These are phyloP conservation scores for Juglanconis sp. DNA, from an alignment of 2,329 filamentous ascomycete genomes.

Conservation along the genomic window DNA sequence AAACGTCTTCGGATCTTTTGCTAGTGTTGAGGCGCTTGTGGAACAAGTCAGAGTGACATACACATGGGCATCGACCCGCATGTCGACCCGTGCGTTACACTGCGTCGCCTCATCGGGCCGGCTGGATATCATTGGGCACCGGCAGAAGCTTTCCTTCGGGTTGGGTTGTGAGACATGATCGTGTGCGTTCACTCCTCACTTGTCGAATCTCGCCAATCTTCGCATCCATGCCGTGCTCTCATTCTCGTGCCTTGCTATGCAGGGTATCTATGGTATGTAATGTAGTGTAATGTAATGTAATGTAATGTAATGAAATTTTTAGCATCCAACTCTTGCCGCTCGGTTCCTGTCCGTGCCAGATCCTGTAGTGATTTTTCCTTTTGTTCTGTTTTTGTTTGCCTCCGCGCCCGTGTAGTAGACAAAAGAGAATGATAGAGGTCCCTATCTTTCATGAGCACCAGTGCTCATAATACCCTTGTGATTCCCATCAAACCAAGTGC, in stretches of 20 bases:
- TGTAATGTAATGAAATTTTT: not conserved
- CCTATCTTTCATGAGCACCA: not conserved
- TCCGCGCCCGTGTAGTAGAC: not conserved
- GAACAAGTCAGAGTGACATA: not conserved
- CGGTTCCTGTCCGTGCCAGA: not conserved
- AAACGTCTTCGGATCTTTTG: not conserved
- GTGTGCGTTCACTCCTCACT: no score
- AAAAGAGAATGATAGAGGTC: not conserved
- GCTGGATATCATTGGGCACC: not conserved
- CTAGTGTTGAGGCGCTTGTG: no score
- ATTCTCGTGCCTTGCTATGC: not conserved
- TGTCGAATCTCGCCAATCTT: not conserved
- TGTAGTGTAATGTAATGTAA: no score
- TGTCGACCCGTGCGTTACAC: not conserved
- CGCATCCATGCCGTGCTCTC: not conserved
- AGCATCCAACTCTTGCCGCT: not conserved
- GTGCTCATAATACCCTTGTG: not conserved
- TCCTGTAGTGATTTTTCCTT: not conserved
- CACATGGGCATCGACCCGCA: not conserved
- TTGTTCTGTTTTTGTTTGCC: not conserved
- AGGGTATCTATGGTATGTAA: not conserved
- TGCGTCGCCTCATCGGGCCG: not conserved
- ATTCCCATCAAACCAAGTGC: not conserved
- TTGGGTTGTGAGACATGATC: not conserved
- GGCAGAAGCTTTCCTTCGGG: not conserved